These are phyloP conservation scores for Aspergillus olivimuriae DNA, from an alignment of 495 filamentous ascomycete genomes.

Conservation along the genomic window DNA sequence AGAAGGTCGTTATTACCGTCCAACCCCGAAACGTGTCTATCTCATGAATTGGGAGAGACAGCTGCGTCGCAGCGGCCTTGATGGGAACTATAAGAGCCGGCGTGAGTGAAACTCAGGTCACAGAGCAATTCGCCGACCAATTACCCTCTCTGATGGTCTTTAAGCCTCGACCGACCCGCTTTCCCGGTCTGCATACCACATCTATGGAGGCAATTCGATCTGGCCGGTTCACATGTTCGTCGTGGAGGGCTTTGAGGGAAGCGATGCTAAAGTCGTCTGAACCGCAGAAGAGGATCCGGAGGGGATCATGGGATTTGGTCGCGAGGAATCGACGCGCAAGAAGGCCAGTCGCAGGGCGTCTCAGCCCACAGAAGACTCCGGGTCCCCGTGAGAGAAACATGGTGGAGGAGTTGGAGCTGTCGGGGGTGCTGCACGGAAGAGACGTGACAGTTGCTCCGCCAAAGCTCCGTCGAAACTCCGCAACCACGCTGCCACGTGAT, in stretches of 20 bases:
- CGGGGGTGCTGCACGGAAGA: too few relatives aligned
- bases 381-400: conserved; percentile 23
- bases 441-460: background rate
- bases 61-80: conserved; percentile 52
- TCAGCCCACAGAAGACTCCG: conserved; percentile 19
- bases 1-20: conserved; percentile 43
- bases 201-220: conserved; percentile 72
- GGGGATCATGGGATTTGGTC: conserved; percentile 47
- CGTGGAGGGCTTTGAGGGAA: conserved; percentile 65
- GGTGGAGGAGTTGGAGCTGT: too few relatives aligned
- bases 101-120: conserved; percentile 5
- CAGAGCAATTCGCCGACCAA: background rate
- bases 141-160: conserved; percentile 66
- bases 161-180: conserved; percentile 64
- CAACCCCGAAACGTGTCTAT: conserved; percentile 77
- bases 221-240: conserved; percentile 47
- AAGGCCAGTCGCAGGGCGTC: conserved; percentile 5
- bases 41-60: conserved; percentile 64
- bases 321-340: conserved; percentile 20
- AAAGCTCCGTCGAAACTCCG: conserved; percentile 7
- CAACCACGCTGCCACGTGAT: conserved; percentile 31
- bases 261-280: conserved; percentile 87
- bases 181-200: conserved; percentile 76
- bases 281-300: conserved; percentile 93
- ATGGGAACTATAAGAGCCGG: conserved; percentile 58